A percentile compares a stretch with the other conserved stretches of the same genome.
Evolutionary conservation across 495 filamentous ascomycete species (phyloP).

Genomic region (Neurospora sp.): DNA sequence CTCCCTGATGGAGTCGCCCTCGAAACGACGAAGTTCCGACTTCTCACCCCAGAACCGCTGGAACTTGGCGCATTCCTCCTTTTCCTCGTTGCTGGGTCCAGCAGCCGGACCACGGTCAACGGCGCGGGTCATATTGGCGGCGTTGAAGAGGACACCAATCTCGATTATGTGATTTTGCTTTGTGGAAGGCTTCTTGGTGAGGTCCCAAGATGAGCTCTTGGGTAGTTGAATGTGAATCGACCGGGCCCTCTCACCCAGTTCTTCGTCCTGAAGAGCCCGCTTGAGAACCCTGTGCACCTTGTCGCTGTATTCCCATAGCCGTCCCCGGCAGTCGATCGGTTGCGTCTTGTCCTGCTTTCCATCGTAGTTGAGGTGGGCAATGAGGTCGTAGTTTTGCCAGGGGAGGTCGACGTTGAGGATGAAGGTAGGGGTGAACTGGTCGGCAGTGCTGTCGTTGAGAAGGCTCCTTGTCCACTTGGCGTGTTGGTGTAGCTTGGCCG

Average conservation of each 20-base stretch:
- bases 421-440: slow-evolving; percentile 77
- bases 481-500: slow-evolving; percentile 57
- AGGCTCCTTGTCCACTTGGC: slow-evolving; percentile 59
- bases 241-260: slow-evolving; percentile 54
- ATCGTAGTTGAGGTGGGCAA: slow-evolving; percentile 23
- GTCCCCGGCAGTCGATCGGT: slow-evolving; percentile 22
- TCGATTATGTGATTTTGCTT: slow-evolving; percentile 28
- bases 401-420: slow-evolving; percentile 59
- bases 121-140: slow-evolving; percentile 54
- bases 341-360: slow-evolving; percentile 6
- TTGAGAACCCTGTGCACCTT: slow-evolving; percentile 53
- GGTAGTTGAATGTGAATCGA: slow-evolving; percentile 48
- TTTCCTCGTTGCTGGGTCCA: slow-evolving; percentile 51
- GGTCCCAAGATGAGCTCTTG: slow-evolving; percentile 29
- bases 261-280: slow-evolving; percentile 44
- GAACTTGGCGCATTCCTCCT: slow-evolving; percentile 54
- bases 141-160: slow-evolving; percentile 62
- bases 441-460: slow-evolving; percentile 59
- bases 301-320: slow-evolving; percentile 25
- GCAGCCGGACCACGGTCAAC: slow-evolving; percentile 78
- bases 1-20: slow-evolving; percentile 62
- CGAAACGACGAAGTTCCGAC: slow-evolving; percentile 63
- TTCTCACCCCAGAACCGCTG: slow-evolving; percentile 71
- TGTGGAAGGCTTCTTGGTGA: slow-evolving; percentile 16
- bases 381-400: slow-evolving; percentile 61